phyloP scores from a whole-genome alignment of 2,329 filamentous ascomycete species.

The Calonectria multiphialidica region DNA sequence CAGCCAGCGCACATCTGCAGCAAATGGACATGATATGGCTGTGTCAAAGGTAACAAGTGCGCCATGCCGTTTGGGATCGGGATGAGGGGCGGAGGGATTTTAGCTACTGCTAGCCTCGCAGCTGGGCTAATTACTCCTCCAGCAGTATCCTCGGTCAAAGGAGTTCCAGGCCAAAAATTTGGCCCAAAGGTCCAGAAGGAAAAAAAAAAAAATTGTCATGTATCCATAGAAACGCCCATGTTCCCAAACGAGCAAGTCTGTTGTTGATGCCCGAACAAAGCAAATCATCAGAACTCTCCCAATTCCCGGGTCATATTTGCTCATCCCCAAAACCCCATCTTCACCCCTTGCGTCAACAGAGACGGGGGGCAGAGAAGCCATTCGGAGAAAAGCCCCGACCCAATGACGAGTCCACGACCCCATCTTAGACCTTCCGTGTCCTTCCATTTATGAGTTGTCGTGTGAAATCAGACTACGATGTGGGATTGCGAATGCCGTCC shows the following conservation, averaged over 20 bases:
- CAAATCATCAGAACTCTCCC: constrained; percentile 22
- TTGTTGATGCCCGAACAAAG: constrained; percentile 38
- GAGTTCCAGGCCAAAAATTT: not conserved
- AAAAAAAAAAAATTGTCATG: not conserved
- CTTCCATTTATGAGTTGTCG: constrained; percentile 36
- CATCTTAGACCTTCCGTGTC: constrained; percentile 24
- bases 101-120: not conserved
- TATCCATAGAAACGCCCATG: not conserved
- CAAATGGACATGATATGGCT: constrained; percentile 20
- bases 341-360: constrained; percentile 1
- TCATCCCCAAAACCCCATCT: constrained; percentile 14
- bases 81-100: not conserved
- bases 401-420: constrained; percentile 24
- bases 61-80: not conserved
- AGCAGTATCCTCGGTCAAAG: not conserved
- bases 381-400: constrained; percentile 15
- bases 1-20: constrained; percentile 27
- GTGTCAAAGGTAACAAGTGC: not conserved
- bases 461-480: constrained; percentile 34
- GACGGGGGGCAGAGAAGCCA: not conserved
- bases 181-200: not conserved
- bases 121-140: not conserved
- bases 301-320: constrained; percentile 19
- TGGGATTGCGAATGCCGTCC: constrained; percentile 38
- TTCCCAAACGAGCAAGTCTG: constrained; percentile 8